phyloP scores from a whole-genome alignment of 768 basidiomycete genomes.

The Tubosaeta sp. region DNA sequence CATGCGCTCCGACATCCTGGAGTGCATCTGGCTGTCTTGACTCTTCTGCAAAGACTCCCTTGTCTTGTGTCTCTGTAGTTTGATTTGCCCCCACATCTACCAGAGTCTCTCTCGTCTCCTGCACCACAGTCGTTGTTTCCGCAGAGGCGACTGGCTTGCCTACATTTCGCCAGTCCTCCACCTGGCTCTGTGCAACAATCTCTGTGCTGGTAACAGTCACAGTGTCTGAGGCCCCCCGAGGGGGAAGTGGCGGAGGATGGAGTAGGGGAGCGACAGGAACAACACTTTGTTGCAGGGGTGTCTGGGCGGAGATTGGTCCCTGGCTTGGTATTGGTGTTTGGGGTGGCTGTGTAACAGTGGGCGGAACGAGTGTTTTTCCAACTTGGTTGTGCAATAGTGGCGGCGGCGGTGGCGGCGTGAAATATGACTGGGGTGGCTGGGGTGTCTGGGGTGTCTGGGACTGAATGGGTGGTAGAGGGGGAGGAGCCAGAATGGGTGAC shows the following conservation, averaged over 20 bases:
- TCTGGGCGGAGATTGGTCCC: conserved; percentile 3
- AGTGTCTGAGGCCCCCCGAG: conserved; percentile 4
- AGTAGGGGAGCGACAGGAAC: conserved; percentile 8
- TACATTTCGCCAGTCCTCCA: conserved; percentile 30
- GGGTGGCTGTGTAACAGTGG: conserved; percentile 1
- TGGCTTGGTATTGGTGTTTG: conserved; percentile 10
- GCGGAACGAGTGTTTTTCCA: background rate
- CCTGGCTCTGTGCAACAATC: conserved; percentile 38
- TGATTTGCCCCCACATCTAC: background rate
- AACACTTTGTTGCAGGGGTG: conserved; percentile 1
- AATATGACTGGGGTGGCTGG: conserved; percentile 19
- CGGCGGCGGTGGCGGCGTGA: conserved; percentile 20
- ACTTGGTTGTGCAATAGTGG: conserved; percentile 7
- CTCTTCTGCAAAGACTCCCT: conserved; percentile 16
- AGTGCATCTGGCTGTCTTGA: background rate
- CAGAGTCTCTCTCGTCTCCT: background rate
- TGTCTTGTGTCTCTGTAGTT: conserved; percentile 15
- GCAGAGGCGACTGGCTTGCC: background rate
- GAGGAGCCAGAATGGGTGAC: conserved; percentile 11
- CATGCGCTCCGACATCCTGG: background rate
- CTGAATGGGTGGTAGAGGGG: conserved; percentile 13
- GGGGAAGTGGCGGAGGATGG: conserved; percentile 15
- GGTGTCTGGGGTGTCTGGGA: conserved; percentile 14
- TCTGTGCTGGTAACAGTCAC: conserved; percentile 18
- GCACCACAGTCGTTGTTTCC: background rate